Percentiles rank a stretch among this genome's conserved stretches.
These are phyloP conservation scores for Orychophragmus violaceus DNA, from an alignment of 345 rosid genomes.

Conservation along the genomic window DNA sequence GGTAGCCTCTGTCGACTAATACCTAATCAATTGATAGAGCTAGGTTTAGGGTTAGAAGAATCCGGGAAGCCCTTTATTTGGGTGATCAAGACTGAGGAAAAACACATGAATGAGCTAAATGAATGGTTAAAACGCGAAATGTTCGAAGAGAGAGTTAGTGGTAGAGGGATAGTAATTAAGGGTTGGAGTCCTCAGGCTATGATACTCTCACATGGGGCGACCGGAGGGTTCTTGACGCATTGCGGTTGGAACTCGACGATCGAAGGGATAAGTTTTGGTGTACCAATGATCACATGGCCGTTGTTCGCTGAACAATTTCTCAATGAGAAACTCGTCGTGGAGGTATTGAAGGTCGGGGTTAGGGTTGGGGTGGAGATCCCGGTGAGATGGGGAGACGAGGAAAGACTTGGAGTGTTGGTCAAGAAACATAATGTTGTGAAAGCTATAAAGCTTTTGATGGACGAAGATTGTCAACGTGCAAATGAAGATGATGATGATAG, in stretches of 20 bases:
- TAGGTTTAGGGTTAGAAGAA: slow-evolving; percentile 61
- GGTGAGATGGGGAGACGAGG: slow-evolving; percentile 77
- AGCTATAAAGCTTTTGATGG: slow-evolving; percentile 46
- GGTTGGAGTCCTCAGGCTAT: slow-evolving; percentile 89
- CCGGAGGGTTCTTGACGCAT: slow-evolving; percentile 72
- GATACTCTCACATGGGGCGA: slow-evolving; percentile 56
- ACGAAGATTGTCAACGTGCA: slow-evolving; percentile 13
- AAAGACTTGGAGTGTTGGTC: slow-evolving; percentile 51
- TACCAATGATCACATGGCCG: slow-evolving; percentile 89
- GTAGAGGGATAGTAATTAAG: slow-evolving; percentile 57
- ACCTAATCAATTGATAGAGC: slow-evolving; percentile 54
- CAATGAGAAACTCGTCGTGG: slow-evolving; percentile 62
- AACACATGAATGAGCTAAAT: slow-evolving; percentile 34
- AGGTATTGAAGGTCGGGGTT: slow-evolving; percentile 56
- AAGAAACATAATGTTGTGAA: slow-evolving; percentile 39
- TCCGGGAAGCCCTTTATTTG: slow-evolving; percentile 62
- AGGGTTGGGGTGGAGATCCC: slow-evolving; percentile 53
- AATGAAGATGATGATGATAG: slow-evolving; percentile 20
- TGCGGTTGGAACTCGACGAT: slow-evolving; percentile 89
- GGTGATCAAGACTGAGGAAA: slow-evolving; percentile 55
- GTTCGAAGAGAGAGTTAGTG: slow-evolving; percentile 50
- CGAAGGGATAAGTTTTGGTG: slow-evolving; percentile 52
- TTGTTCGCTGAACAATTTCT: slow-evolving; percentile 66
- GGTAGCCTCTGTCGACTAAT: slow-evolving; percentile 71
- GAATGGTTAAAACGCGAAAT: slow-evolving; percentile 41